Percentiles rank a stretch among this genome's conserved stretches.
Evolutionary conservation across 2,329 filamentous ascomycete species (phyloP).

Genomic region (Fusarium sp.): DNA sequence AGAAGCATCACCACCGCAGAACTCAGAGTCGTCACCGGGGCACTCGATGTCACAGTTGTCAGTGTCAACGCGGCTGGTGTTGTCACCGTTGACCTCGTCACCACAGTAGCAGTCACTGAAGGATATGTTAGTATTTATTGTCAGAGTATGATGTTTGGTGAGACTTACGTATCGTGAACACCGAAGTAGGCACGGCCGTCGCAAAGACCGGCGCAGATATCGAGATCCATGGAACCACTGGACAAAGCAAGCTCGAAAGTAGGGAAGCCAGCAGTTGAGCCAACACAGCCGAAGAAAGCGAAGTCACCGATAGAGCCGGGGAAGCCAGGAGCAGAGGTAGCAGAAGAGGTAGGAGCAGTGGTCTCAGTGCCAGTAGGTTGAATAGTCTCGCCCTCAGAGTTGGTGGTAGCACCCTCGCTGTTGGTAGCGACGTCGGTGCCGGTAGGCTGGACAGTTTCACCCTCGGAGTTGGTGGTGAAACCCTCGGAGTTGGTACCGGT

Average conservation of each 20-base stretch:
- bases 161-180: conserved; percentile 44
- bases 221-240: conserved; percentile 40
- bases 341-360: conserved; percentile 47
- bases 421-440: conserved; percentile 18
- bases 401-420: conserved; percentile 8
- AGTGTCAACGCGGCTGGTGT: conserved; percentile 21
- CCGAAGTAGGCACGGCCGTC: conserved; percentile 46
- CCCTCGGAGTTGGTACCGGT: conserved; percentile 9
- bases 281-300: conserved; percentile 47
- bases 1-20: conserved; percentile 42
- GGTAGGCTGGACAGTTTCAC: conserved; percentile 6
- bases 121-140: too few species aligned
- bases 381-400: conserved; percentile 9
- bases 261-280: conserved; percentile 40
- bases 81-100: conserved; percentile 21
- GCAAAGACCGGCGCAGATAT: conserved; percentile 48
- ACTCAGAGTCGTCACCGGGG: conserved; percentile 40
- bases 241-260: conserved; percentile 39
- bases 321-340: conserved; percentile 29
- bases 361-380: conserved; percentile 43
- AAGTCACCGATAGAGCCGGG: conserved; percentile 42
- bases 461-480: conserved; percentile 6
- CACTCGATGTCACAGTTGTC: conserved; percentile 38
- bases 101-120: conserved; percentile 43
- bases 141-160: too few species aligned